Base-by-base conservation (phyloP, 352 stramenopile genomes). In the Globisporangium cystogenes region DNA sequence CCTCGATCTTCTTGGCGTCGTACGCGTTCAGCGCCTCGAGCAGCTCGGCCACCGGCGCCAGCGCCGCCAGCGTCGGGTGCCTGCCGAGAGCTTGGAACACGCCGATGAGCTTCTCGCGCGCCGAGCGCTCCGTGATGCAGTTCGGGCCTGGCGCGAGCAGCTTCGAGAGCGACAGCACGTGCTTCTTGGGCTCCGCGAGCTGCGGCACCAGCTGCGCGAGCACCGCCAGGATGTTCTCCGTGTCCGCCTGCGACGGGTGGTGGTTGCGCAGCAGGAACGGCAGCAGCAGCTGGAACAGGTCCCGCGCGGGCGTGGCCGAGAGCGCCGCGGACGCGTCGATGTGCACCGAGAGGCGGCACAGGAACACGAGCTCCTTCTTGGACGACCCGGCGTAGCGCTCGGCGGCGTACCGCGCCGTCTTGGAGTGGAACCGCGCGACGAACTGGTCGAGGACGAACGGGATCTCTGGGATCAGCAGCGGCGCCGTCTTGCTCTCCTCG, bases 211-310 rank as follows among this genome's bases (percentile, higher is more conserved):
- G 71, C 49, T 82, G 67, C 3, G 78, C 51, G 26, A 96, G 59
- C 20, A 96, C 81, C 27, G 82, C 55, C 16, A 93, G 60, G 39
- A 94, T 76, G 35, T 95, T 91, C 48, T 92, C 77, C 60, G 85
- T 93, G 56, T 95, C 85, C 10, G 71, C 75, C 1, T 58, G 40
- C 0, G 79, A 87, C 4, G 83, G 84, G 36, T 81, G 79, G 62
- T 95, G 83, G 49, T 87, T 95, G 50, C 83, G 82, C 62, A 82
- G 70, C 41, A 94, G 58, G 55, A 95, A 95, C 16, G 86, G 86
- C 55, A 95, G 54, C 42, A 95, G 40, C 20, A 95, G 64, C 55
- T 92, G 76, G 55, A 95, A 93, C n/a, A 95, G 65, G 45, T 93
- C 76, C 44, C 88, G 67, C 8, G 86, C 83, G 1, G 67, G 65